Evolutionary conservation across 169 alveolate genomes (phyloP).

Genomic region (Cryptosporidium baileyi): DNA sequence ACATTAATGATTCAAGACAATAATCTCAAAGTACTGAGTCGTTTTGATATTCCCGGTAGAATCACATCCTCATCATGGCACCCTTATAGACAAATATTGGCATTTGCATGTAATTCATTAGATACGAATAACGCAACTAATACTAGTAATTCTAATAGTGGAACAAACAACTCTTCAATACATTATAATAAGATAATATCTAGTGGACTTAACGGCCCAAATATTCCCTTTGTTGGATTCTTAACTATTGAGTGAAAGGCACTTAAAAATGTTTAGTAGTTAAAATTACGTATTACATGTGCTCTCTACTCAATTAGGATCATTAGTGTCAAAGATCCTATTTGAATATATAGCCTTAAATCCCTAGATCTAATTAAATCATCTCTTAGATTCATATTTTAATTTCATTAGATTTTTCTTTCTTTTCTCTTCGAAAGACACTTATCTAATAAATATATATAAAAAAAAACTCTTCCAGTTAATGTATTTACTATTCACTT

Average conservation of each 20-base stretch:
- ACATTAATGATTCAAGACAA: slow-evolving; percentile 8
- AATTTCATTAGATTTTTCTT: too few relatives aligned
- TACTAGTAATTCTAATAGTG: slow-evolving; percentile 27
- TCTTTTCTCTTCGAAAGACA: background rate
- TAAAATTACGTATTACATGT: too few relatives aligned
- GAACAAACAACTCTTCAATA: slow-evolving; percentile 14
- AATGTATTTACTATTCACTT: too few relatives aligned
- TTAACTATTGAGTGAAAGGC: slow-evolving; percentile 28
- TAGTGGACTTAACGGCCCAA: slow-evolving; percentile 59
- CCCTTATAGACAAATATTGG: slow-evolving; percentile 37
- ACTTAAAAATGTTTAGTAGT: too few relatives aligned
- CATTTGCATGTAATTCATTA: slow-evolving; percentile 29
- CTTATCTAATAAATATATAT: too few relatives aligned
- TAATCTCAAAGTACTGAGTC: slow-evolving; percentile 7
- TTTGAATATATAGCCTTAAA: too few relatives aligned
- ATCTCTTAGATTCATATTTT: too few relatives aligned
- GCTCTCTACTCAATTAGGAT: too few relatives aligned
- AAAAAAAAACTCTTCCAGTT: background rate
- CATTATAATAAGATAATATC: slow-evolving; percentile 32
- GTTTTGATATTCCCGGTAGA: slow-evolving; percentile 65
- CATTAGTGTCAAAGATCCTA: too few relatives aligned
- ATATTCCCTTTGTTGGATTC: slow-evolving; percentile 49
- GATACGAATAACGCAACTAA: background rate
- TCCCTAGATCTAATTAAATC: too few relatives aligned
- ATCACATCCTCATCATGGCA: slow-evolving; percentile 49